phyloP scores from a whole-genome alignment of 2,329 filamentous ascomycete species.

The Diaporthe humulicola region DNA sequence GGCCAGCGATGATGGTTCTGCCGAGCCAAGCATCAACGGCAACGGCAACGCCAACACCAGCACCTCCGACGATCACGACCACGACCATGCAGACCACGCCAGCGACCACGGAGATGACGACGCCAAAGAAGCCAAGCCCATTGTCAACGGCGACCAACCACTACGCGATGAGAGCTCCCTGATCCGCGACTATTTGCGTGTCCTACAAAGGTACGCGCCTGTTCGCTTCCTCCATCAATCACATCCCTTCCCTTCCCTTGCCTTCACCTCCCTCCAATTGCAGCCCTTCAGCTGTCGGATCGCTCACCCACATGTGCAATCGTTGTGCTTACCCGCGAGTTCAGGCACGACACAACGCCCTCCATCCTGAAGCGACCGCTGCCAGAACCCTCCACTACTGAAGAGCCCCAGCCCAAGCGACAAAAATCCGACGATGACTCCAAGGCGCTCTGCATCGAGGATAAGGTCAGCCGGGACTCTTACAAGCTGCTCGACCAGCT shows the following conservation, averaged over 20 bases:
- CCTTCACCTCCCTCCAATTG: background rate
- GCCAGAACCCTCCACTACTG: conserved; percentile 55
- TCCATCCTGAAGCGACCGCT: conserved; percentile 69
- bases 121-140: conserved; percentile 45
- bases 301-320: background rate
- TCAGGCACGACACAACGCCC: conserved; percentile 67
- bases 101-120: conserved; percentile 32
- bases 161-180: conserved; percentile 51
- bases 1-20: conserved; percentile 54
- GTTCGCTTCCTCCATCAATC: conserved; percentile 41
- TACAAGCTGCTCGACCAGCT: conserved; percentile 76
- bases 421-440: conserved; percentile 66
- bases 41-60: background rate
- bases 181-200: conserved; percentile 57
- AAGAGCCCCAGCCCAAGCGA: conserved; percentile 71
- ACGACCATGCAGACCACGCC: conserved; percentile 50
- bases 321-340: conserved; percentile 46
- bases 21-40: conserved; percentile 41
- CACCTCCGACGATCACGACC: background rate
- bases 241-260: conserved; percentile 18
- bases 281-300: background rate
- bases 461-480: conserved; percentile 64
- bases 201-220: conserved; percentile 57
- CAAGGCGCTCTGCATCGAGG: conserved; percentile 60
- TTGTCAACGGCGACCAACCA: conserved; percentile 44